Percentiles rank a stretch among this genome's conserved stretches.
These are phyloP conservation scores for Croton laevigatus DNA, from an alignment of 441 rosid genomes.

Conservation along the genomic window DNA sequence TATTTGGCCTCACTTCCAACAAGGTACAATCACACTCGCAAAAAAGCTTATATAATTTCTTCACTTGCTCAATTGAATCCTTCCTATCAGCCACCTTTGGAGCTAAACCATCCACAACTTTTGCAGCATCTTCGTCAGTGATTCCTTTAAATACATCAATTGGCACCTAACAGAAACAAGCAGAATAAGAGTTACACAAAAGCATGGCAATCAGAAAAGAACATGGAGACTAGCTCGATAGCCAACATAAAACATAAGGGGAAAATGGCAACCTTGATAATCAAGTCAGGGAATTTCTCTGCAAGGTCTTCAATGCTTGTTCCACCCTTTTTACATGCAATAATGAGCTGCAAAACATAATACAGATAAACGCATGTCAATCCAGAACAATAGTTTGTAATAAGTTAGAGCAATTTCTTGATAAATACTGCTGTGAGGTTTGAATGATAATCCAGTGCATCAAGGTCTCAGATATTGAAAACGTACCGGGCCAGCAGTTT, in stretches of 20 bases:
- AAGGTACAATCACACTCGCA: constrained; percentile 80
- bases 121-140: constrained; percentile 94
- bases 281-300: constrained; percentile 94
- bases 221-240: constrained; percentile 1
- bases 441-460: constrained; percentile 5
- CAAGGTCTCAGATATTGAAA: constrained; percentile 11
- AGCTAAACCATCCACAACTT: constrained; percentile 93
- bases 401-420: not conserved
- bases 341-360: constrained; percentile 63
- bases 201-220: constrained; percentile 2
- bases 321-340: constrained; percentile 94
- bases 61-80: constrained; percentile 90
- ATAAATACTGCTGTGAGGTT: not conserved
- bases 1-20: constrained; percentile 73
- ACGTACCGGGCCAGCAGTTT: constrained; percentile 93
- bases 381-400: not conserved
- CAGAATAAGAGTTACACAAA: constrained; percentile 18
- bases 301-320: constrained; percentile 99
- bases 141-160: constrained; percentile 91
- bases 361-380: constrained; percentile 4
- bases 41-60: constrained; percentile 88
- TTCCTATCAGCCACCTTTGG: constrained; percentile 79
- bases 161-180: constrained; percentile 61
- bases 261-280: constrained; percentile 62
- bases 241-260: constrained; percentile 17